Conservation (phyloP, 2,329 filamentous ascomycete genomes). For the Cladorrhinum sp. region DNA sequence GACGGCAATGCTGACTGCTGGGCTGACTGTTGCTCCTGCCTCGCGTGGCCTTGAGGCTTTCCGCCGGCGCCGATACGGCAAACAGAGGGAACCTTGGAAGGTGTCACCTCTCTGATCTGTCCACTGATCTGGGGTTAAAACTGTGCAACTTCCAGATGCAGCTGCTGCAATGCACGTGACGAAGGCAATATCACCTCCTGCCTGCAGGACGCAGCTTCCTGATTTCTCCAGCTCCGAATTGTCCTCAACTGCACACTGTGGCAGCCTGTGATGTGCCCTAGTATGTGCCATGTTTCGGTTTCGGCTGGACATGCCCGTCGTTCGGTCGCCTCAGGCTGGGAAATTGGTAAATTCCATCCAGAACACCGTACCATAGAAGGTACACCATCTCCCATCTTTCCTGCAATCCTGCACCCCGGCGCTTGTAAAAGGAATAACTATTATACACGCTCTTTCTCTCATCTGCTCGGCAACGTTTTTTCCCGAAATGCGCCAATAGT, state of each 20-base stretch:
- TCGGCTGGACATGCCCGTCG: neutral
- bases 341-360: neutral
- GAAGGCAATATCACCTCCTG: slow-evolving; percentile 5
- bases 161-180: slow-evolving; percentile 22
- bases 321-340: too few species aligned
- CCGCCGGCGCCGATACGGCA: neutral
- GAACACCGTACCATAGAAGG: neutral
- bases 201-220: slow-evolving; percentile 4
- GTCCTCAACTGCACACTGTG: neutral
- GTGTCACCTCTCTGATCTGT: neutral
- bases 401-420: neutral
- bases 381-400: neutral
- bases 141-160: slow-evolving; percentile 18
- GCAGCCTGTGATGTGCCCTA: too few species aligned
- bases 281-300: too few species aligned
- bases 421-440: too few species aligned
- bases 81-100: neutral
- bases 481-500: neutral
- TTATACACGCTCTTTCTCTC: neutral
- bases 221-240: neutral
- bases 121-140: slow-evolving; percentile 2
- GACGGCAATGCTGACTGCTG: neutral
- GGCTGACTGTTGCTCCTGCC: neutral
- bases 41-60: neutral
- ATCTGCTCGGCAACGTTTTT: neutral